Percentiles rank a stretch among this genome's conserved stretches.
These are phyloP conservation scores for Kwoniella europaea DNA, from an alignment of 768 basidiomycete genomes.

Conservation along the genomic window DNA sequence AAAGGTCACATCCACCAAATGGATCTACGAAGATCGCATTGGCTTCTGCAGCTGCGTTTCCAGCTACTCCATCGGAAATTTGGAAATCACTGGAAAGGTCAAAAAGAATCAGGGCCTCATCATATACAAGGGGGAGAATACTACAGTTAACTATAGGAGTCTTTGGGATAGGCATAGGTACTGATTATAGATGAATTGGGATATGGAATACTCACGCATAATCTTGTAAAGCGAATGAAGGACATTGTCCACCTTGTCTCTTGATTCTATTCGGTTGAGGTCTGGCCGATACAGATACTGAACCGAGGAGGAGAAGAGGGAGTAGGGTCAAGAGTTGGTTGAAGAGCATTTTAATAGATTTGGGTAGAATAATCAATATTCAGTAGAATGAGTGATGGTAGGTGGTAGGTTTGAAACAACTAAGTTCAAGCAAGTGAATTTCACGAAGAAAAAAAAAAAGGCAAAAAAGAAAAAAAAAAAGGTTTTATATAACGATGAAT, in stretches of 20 bases:
- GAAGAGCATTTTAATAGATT: neutral
- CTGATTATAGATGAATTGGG: neutral
- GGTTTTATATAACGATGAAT: no score
- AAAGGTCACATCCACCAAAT: conserved; percentile 27
- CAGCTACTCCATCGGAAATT: conserved; percentile 30
- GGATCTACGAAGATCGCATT: conserved; percentile 32
- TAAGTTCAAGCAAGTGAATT: neutral
- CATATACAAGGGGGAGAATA: neutral
- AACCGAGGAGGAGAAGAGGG: conserved; percentile 15
- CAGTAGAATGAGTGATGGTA: neutral
- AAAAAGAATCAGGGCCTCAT: no score
- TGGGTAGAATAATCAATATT: neutral
- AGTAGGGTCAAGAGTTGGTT: conserved; percentile 6
- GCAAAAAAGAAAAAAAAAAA: neutral
- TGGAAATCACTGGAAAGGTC: conserved; percentile 16
- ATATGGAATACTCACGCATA: conserved; percentile 19
- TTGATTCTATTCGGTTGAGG: conserved; percentile 7
- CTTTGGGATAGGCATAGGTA: neutral
- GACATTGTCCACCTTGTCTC: conserved; percentile 13
- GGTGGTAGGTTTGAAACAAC: neutral
- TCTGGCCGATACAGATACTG: neutral
- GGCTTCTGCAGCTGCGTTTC: conserved; percentile 28
- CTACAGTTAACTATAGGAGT: neutral
- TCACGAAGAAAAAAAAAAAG: neutral
- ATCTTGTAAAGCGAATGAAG: conserved; percentile 22